These are phyloP conservation scores for Cinnamomum micranthum DNA, from an alignment of 164 flowering plant genomes.

Conservation along the genomic window DNA sequence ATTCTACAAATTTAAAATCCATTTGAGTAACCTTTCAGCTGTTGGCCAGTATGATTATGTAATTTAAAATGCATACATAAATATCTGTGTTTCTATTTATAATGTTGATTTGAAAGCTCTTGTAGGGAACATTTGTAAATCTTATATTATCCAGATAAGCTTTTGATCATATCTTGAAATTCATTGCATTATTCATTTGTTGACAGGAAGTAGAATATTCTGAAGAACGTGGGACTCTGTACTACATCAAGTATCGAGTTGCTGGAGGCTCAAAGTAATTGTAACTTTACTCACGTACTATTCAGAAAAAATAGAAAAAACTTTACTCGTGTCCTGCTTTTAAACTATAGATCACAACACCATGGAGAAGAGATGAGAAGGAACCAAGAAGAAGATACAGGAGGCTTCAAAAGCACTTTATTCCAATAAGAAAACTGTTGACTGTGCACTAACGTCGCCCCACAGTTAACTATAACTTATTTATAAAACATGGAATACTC, in stretches of 20 bases:
- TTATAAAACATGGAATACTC: no score
- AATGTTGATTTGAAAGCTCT: neutral
- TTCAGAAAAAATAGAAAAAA: neutral
- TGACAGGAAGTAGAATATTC: constrained; percentile 93
- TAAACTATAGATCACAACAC: no score
- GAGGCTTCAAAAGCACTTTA: no score
- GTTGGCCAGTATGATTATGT: neutral
- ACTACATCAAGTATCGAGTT: constrained; percentile 88
- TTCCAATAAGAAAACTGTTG: no score
- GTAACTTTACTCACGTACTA: neutral
- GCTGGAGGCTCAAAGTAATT: constrained; percentile 91
- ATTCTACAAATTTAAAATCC: neutral
- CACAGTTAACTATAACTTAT: no score
- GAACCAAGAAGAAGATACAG: no score
- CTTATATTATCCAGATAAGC: neutral
- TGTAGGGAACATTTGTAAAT: neutral
- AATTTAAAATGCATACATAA: neutral
- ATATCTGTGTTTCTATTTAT: neutral
- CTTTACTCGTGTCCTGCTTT: neutral
- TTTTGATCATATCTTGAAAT: neutral
- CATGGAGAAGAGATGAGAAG: no score
- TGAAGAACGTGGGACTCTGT: constrained; percentile 82
- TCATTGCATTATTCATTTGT: neutral
- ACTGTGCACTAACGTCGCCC: no score
- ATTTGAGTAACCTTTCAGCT: neutral